A percentile compares a stretch with the other conserved stretches of the same genome.
phyloP scores from a whole-genome alignment of 2,329 filamentous ascomycete species.

The Didymella sp. region DNA sequence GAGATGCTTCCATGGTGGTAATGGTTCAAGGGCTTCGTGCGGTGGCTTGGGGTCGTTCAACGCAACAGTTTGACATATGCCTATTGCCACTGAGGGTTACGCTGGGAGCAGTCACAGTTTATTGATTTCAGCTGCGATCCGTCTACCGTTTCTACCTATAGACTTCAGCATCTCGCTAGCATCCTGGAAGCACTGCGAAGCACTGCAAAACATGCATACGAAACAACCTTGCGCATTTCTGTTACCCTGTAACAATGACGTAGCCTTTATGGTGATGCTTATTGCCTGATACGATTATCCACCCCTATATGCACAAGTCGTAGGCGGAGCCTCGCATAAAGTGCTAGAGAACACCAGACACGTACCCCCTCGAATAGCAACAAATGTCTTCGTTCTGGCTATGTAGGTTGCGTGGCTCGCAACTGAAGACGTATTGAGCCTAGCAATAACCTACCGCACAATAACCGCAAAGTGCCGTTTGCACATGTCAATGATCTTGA shows the following conservation, averaged over 20 bases:
- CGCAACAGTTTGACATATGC: neutral
- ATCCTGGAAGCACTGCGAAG: neutral
- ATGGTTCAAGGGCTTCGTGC: neutral
- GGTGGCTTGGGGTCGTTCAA: neutral
- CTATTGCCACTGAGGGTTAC: neutral
- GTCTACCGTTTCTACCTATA: neutral
- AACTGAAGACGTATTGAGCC: constrained; percentile 5
- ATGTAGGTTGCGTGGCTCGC: constrained; percentile 9
- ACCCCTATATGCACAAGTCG: constrained; percentile 8
- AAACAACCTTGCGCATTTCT: neutral
- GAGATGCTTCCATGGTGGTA: neutral
- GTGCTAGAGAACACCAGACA: neutral
- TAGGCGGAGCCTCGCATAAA: constrained; percentile 1
- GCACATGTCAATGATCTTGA: constrained; percentile 16
- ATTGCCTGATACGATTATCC: constrained; percentile 1
- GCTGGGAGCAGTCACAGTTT: neutral
- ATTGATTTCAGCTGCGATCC: neutral
- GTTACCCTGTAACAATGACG: neutral
- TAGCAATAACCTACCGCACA: constrained; percentile 3
- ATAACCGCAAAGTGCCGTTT: neutral
- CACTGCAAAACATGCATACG: neutral
- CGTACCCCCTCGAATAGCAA: constrained; percentile 1
- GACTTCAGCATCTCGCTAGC: neutral
- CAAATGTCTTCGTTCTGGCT: neutral
- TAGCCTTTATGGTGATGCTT: neutral